phyloP scores from a whole-genome alignment of 2,329 filamentous ascomycete genomes.

The Fusarium gaditjirri region DNA sequence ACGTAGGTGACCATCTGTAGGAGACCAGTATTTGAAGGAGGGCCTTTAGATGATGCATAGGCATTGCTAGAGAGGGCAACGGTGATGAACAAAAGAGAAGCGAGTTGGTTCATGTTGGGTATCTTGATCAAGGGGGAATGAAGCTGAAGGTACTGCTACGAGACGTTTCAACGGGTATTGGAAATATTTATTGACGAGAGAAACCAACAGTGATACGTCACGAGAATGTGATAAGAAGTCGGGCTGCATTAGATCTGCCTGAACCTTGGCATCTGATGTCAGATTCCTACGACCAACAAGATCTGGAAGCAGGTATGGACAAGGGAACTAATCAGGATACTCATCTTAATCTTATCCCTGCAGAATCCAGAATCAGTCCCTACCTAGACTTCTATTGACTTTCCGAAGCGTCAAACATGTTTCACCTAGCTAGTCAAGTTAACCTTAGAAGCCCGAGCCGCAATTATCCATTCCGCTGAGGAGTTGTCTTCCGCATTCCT shows the following conservation, averaged over 20 bases:
- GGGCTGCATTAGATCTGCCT: background rate
- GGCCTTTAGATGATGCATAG: background rate
- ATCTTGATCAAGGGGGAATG: too few species aligned
- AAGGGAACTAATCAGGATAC: accelerated
- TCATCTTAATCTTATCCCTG: accelerated
- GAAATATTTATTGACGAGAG: background rate
- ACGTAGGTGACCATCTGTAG: slow-evolving; percentile 47
- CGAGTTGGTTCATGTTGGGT: background rate
- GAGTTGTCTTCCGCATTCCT: background rate
- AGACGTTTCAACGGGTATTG: too few species aligned
- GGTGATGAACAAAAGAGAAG: background rate
- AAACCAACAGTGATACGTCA: accelerated
- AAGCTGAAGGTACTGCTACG: too few species aligned
- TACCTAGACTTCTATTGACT: background rate
- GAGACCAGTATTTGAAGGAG: slow-evolving; percentile 50
- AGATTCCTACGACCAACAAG: background rate
- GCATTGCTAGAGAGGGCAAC: background rate
- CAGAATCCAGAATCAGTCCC: accelerated
- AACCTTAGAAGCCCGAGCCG: accelerated
- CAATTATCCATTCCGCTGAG: background rate
- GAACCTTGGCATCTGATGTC: background rate
- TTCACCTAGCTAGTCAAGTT: background rate
- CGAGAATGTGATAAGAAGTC: background rate
- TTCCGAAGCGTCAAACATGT: background rate
- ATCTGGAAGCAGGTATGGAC: background rate